Base-by-base conservation (phyloP, 169 alveolate species). In the Plasmodium gallinaceum region DNA sequence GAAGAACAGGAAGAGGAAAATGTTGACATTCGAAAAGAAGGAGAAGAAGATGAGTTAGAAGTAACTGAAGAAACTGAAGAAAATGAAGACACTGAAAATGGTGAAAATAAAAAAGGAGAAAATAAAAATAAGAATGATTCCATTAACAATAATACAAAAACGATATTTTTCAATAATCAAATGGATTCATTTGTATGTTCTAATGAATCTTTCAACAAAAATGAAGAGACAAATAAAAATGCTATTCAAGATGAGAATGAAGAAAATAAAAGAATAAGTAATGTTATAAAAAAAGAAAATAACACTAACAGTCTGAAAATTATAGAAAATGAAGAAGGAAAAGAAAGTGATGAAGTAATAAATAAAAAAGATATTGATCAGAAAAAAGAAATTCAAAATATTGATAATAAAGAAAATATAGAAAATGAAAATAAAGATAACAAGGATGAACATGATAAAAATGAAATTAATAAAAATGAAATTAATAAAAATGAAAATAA, bases 1-100 rank as follows among this genome's bases (percentile, higher is more conserved):
- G 58, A 39, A 3, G 75, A 66, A 0, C 83, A 80, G 0, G 39
- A 52, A 10, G 83, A 48, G 0, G 74, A 80, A 6, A 37, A 9
- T 9, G 48, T 24, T 8, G 72, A 80, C 2, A 37, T 65, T 10
- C 64, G 5, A 9, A 69, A 66, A 2, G 65, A 51, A 6, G 78
- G 51, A 2, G 52, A 42, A 45, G 60, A 51, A 0, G 89, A 61
- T 0, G 61, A 52, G 0, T 51, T 7, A 1, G 65, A 39, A 6
- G 4, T 32, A 32, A 65, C 37, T 10, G 66, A 52, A 0, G 70
- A 14, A 22, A 9, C 6, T 0, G 74, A 43, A 52, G 73, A 61
- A 10, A 20, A 57, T 20, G 73, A 20, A 18, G 62, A 66, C 22
- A 26, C 5, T 0, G 58, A 52, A 18, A 24, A 9, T 0, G 61